Percentiles rank a stretch among this genome's conserved stretches.
Evolutionary conservation across 2,329 filamentous ascomycete genomes (phyloP).

Genomic region (Mollisiaceae sp.): DNA sequence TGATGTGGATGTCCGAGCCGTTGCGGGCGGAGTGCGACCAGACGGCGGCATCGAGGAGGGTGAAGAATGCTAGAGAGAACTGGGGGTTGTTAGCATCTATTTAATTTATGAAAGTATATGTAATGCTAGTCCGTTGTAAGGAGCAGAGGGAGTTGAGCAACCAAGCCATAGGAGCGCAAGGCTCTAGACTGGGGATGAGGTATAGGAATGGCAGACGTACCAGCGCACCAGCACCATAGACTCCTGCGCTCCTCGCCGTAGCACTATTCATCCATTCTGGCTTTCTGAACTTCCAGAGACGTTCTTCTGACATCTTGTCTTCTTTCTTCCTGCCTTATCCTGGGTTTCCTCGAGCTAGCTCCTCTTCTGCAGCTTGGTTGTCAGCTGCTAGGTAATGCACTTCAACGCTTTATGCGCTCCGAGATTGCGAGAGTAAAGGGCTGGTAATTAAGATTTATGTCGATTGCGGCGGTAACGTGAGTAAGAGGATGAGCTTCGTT

Average conservation of each 20-base stretch:
- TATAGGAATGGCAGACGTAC: conserved; percentile 49
- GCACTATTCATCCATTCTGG: conserved; percentile 71
- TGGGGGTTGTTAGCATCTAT: conserved; percentile 40
- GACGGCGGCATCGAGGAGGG: conserved; percentile 69
- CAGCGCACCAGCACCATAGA: conserved; percentile 67
- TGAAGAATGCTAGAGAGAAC: conserved; percentile 73
- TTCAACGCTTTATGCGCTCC: not conserved
- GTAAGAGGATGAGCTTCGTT: not conserved
- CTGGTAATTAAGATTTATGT: not conserved
- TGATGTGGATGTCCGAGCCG: conserved; percentile 65
- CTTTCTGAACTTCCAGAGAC: conserved; percentile 69
- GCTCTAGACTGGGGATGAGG: not conserved
- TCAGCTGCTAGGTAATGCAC: not conserved
- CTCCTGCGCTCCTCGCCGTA: conserved; percentile 66
- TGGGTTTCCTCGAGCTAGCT: not conserved
- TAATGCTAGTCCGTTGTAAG: not conserved
- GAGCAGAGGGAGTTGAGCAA: not conserved
- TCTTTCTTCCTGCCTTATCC: not conserved
- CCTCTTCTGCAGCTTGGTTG: not conserved
- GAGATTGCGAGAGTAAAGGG: not conserved
- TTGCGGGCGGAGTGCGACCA: conserved; percentile 68
- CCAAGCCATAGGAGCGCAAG: not conserved
- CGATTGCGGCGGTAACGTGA: not conserved
- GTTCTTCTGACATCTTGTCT: conserved; percentile 63
- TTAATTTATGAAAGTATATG: too few species aligned